A percentile compares a stretch with the other conserved stretches of the same genome.
Conservation (phyloP, 148 eudicot species). For the Diospyros lotus region DNA sequence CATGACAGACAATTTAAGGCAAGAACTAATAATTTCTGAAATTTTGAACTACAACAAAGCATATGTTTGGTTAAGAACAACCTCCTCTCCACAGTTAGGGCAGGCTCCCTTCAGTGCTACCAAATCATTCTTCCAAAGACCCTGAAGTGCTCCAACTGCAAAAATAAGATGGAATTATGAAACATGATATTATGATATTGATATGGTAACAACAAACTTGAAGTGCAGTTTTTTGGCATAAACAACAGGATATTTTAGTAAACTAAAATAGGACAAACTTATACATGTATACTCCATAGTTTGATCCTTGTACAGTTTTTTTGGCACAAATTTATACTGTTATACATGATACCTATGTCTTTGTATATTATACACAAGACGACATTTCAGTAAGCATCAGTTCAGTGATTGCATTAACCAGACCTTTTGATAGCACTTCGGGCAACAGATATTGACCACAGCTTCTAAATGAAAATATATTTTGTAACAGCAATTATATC, state of each 20-base stretch:
- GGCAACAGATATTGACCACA: background rate
- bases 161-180: background rate
- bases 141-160: slow-evolving; percentile 72
- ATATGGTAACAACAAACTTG: background rate
- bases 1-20: background rate
- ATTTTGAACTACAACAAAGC: background rate
- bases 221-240: background rate
- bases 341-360: background rate
- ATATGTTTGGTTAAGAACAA: slow-evolving; percentile 22
- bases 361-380: background rate
- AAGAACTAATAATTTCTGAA: background rate
- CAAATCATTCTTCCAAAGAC: slow-evolving; percentile 83
- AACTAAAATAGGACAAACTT: too few relatives aligned
- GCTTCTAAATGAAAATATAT: background rate
- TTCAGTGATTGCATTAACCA: background rate
- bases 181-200: slow-evolving; percentile 1
- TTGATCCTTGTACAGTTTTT: too few relatives aligned
- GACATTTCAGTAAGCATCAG: background rate
- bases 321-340: too few relatives aligned
- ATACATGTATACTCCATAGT: too few relatives aligned
- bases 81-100: slow-evolving; percentile 98
- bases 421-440: background rate
- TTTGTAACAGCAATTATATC: background rate
- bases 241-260: background rate
- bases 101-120: slow-evolving; percentile 87